Evolutionary conservation across 2,329 filamentous ascomycete genomes (phyloP), one percentile per base, ranked within the genome.

Genomic region (Aspergillus udagawae): DNA sequence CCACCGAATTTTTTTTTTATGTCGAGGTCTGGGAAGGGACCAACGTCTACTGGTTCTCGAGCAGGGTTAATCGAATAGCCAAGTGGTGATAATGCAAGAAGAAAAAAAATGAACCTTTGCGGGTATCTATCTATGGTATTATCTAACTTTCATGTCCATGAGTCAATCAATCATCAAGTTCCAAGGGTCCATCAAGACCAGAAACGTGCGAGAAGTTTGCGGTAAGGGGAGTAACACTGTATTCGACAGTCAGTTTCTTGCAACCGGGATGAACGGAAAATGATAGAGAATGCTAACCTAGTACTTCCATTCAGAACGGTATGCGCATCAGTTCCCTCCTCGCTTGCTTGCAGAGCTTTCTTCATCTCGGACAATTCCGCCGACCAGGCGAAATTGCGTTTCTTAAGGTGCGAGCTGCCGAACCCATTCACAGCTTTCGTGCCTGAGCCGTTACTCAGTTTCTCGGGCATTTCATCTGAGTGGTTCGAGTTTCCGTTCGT

Each of bases 311-410:
- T 86, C 70, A 89, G 86, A 29, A 97, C 90, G 10, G 88, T 89
- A 88, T 92, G 95, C 2, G 92, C 92, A 77, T 97, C 92, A 61
- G 90, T 94, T 1, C 91, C 91, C 8, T 89, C 88, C 53, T 82
- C 80, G 47, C 87, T 85, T 60, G 87, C 83, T 65, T 91, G 86
- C 25, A 96, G 88, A 61, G 87, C 91, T 74, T 89, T 85, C 73
- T 92, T 91, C 28, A 97, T 91, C 73, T 95, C 92, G 28, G 85
- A 83, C 71, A 96, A 90, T 62, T 84, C 83, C 10, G 92, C 91
- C 49, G 88, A 85, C 92, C 92, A 97, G 75, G 92, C 92, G 80
- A 96, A 97, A 74, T 93, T 88, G 69, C 89, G 89, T 73, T 93
- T 87, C 59, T 78, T 82, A 70, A 89, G 85, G 38, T 80, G n/a